A percentile compares a stretch with the other conserved stretches of the same genome.
Evolutionary conservation across 495 filamentous ascomycete species (phyloP).

Genomic region (Zalerion maritima): DNA sequence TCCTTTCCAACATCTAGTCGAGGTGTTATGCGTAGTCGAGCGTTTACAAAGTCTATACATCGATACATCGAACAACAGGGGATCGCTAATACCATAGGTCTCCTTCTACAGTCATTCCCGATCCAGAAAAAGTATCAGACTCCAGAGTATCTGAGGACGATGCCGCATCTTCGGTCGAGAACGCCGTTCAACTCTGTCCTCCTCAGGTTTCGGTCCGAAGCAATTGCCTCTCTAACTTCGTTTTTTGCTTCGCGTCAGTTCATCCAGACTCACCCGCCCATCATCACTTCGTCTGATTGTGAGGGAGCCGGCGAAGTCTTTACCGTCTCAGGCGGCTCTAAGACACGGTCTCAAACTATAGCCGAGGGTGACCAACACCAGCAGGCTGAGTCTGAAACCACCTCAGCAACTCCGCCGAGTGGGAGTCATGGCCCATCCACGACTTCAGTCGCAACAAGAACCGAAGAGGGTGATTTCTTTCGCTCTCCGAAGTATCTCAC

Average conservation of each 20-base stretch:
- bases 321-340: slow-evolving; percentile 35
- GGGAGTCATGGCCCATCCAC: no score
- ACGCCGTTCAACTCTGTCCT: slow-evolving; percentile 68
- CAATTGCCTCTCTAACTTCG: slow-evolving; percentile 52
- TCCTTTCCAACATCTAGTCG: no score
- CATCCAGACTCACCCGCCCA: slow-evolving; percentile 77
- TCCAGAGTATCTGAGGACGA: slow-evolving; percentile 70
- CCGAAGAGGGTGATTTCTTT: slow-evolving; percentile 45
- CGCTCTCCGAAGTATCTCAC: slow-evolving; percentile 85
- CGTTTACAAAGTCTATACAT: no score
- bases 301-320: slow-evolving; percentile 98
- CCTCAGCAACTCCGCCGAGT: no score
- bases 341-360: slow-evolving; percentile 16
- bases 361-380: slow-evolving; percentile 3
- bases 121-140: slow-evolving; percentile 92
- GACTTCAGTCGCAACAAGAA: no score
- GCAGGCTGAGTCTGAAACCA: slow-evolving; percentile 17
- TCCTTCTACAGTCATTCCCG: slow-evolving; percentile 53
- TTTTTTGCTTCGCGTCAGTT: slow-evolving; percentile 60
- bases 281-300: slow-evolving; percentile 94
- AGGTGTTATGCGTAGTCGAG: no score
- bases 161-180: slow-evolving; percentile 80
- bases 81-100: slow-evolving; percentile 10
- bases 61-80: slow-evolving; percentile 2
- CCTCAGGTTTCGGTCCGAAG: slow-evolving; percentile 70